phyloP scores from a whole-genome alignment of 2,329 filamentous ascomycete species.

The Orbilia oligospora region DNA sequence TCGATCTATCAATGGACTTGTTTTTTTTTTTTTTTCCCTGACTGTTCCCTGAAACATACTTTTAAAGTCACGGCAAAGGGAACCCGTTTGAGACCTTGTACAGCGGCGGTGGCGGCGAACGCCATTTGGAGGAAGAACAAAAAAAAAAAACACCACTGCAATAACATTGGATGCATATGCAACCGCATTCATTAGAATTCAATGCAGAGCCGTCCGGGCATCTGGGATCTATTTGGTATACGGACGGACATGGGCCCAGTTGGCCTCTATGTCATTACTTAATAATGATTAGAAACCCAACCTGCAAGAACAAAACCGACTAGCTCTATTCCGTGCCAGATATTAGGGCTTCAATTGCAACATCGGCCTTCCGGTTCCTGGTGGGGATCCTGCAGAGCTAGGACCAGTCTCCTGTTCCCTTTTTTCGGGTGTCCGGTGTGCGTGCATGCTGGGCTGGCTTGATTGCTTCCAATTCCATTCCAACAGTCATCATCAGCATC shows the following conservation, averaged over 20 bases:
- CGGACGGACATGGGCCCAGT: no score
- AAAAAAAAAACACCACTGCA: constrained; percentile 2
- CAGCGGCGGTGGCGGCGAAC: constrained; percentile 21
- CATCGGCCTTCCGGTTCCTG: constrained; percentile 49
- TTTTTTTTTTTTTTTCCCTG: neutral
- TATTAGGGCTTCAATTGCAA: constrained; percentile 39
- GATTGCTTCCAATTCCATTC: constrained; percentile 37
- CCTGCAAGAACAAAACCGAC: neutral
- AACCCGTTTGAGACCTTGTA: constrained; percentile 13
- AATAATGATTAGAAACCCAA: constrained; percentile 40
- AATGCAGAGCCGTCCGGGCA: no score
- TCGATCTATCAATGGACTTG: constrained; percentile 1
- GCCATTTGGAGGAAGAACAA: no score
- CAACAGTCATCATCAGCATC: constrained; percentile 31
- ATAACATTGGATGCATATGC: no score
- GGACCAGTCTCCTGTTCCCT: constrained; percentile 9
- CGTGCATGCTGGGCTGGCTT: neutral
- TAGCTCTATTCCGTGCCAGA: neutral
- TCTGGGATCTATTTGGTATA: no score
- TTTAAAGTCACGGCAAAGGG: constrained; percentile 12
- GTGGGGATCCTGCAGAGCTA: constrained; percentile 32
- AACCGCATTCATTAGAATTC: no score
- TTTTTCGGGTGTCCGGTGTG: constrained; percentile 16
- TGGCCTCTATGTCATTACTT: constrained; percentile 33
- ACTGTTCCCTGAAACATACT: constrained; percentile 9